A percentile compares a stretch with the other conserved stretches of the same genome.
These are phyloP conservation scores for Cystobasidium slooffiae DNA, from an alignment of 1,284 basidiomycete genomes.

Conservation along the genomic window DNA sequence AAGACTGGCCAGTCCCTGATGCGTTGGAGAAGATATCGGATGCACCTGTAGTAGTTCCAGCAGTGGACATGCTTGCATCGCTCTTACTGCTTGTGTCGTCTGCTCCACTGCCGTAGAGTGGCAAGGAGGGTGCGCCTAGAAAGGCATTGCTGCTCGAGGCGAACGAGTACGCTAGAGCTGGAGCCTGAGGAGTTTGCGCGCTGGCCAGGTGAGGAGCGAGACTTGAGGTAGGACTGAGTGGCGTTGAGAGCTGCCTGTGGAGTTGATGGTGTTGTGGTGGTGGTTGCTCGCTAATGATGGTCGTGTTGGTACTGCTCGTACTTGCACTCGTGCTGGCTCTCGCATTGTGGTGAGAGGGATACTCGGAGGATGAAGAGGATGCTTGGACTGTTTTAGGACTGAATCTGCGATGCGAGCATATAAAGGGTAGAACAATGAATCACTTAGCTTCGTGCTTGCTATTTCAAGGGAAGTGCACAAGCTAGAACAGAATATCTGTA, in stretches of 20 bases:
- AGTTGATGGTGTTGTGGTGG: not conserved
- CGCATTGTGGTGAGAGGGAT: not conserved
- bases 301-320: not conserved
- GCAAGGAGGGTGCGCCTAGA: slow-evolving; percentile 9
- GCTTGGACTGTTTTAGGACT: slow-evolving; percentile 1
- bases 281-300: not conserved
- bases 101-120: not conserved
- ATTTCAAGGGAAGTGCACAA: too few relatives aligned
- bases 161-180: not conserved
- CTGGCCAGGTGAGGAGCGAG: not conserved
- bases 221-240: not conserved
- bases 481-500: not conserved
- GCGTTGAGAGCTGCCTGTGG: not conserved
- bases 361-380: not conserved
- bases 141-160: slow-evolving; percentile 14
- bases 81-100: not conserved
- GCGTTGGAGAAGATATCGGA: slow-evolving; percentile 17
- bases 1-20: not conserved
- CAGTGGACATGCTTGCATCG: slow-evolving; percentile 8
- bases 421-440: not conserved
- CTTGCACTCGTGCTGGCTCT: slow-evolving; percentile 5
- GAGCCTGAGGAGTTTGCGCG: not conserved
- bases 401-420: not conserved
- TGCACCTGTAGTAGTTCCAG: not conserved
- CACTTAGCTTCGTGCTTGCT: too few relatives aligned